phyloP scores from a whole-genome alignment of 345 rosid genomes.

The Cardamine resedifolia region DNA sequence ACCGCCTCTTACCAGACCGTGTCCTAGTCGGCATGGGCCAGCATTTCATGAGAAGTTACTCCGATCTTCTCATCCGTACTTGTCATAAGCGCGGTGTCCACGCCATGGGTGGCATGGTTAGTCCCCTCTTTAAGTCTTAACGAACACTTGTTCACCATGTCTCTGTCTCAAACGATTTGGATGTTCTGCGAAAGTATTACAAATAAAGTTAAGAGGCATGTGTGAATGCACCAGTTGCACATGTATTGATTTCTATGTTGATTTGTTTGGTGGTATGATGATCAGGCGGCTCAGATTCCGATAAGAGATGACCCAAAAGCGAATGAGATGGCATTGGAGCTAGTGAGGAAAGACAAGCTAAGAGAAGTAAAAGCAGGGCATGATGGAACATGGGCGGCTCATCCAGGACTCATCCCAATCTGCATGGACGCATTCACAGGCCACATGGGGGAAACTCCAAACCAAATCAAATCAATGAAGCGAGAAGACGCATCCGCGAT shows the following conservation, averaged over 20 bases:
- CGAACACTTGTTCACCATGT: not conserved
- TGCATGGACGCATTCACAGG: conserved; percentile 69
- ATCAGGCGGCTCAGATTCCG: conserved; percentile 95
- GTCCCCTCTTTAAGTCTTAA: conserved; percentile 7
- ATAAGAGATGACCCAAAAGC: conserved; percentile 76
- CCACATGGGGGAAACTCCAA: conserved; percentile 62
- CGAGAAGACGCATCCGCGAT: conserved; percentile 61
- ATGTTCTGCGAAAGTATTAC: not conserved
- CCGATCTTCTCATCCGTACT: conserved; percentile 83
- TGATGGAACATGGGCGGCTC: conserved; percentile 99
- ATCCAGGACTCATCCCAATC: conserved; percentile 79
- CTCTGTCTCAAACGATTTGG: not conserved
- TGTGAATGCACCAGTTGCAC: not conserved
- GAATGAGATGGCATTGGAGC: conserved; percentile 77
- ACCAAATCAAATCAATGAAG: conserved; percentile 65
- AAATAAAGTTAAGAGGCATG: not conserved
- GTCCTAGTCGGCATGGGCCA: conserved; percentile 86
- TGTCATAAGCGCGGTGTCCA: conserved; percentile 89
- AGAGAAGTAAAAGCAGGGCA: conserved; percentile 88
- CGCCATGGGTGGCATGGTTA: conserved; percentile 98
- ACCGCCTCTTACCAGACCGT: conserved; percentile 76
- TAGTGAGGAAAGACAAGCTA: conserved; percentile 86
- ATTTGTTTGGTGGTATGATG: conserved; percentile 14
- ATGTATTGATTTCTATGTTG: not conserved
- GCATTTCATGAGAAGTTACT: conserved; percentile 92